Base-by-base conservation (phyloP, 805 yeast genomes). In the Clavispora carvajalis region DNA sequence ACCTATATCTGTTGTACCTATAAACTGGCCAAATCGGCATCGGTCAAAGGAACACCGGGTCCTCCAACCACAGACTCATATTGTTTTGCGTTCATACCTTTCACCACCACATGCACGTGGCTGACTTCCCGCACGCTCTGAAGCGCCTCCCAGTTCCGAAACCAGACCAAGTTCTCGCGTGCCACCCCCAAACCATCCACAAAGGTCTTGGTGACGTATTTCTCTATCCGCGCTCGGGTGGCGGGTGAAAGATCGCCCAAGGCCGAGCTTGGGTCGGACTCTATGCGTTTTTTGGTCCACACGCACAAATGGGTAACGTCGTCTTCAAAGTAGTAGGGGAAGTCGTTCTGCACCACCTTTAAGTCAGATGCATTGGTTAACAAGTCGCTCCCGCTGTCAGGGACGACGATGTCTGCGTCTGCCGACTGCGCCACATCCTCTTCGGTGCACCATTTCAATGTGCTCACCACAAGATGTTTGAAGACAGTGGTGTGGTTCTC, bases 121-220 rank as follows among this genome's bases (percentile, higher is more conserved):
- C 88, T 81, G 25, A 84, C 64, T 22, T 76, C 69, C 47, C 67
- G 72, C 5, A 85, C 81, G 55, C 88, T 81, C 55, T 85, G 93
- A 30, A 85, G 57, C 6, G 73, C 68, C 7, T 81, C 74, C 77
- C 85, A 83, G 55, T 85, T 85, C 48, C 83, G 72, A 58, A 84
- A 85, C 91, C 91, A 84, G 2, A 69, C 55, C 33, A 74, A 51
- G 29, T 74, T 60, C 4, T 69, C 63, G 21, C 65, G 52, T 7
- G 59, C 52, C 12, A 67, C 54, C 8, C 69, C 73, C 29, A 77
- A 60, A 23, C 63, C 61, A 22, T 67, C 58, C n/a, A 69, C 61
- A 42, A 83, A 74, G 4, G 82, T 79, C 37, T 60, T 57, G 3
- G 64, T 54, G 9, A 84, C 62, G 41, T 74, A 74, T 17, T 45